These are phyloP conservation scores for Monosporascus sp. DNA, from an alignment of 2,329 filamentous ascomycete genomes.

Conservation along the genomic window DNA sequence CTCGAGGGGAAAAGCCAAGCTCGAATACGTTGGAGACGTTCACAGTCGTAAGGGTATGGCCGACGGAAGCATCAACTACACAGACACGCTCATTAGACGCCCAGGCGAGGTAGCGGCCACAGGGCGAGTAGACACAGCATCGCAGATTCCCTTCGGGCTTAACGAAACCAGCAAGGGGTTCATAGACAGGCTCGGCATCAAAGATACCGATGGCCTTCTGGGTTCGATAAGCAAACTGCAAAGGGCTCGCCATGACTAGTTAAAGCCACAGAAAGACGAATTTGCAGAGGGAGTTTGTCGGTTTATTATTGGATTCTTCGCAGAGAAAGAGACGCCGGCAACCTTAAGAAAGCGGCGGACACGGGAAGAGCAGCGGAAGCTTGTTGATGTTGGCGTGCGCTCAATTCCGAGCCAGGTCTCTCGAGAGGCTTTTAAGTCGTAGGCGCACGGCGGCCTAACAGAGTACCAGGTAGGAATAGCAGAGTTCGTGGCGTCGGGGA, in stretches of 20 bases:
- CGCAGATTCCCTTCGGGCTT: conserved; percentile 91
- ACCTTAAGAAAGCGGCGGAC: not conserved
- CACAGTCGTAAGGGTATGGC: conserved; percentile 68
- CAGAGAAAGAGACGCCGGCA: too few species aligned
- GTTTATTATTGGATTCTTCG: not conserved
- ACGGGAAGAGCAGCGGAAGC: not conserved
- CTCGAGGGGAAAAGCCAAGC: conserved; percentile 85
- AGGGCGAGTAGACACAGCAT: conserved; percentile 92
- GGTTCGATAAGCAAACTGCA: conserved; percentile 96
- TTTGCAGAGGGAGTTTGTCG: conserved; percentile 18
- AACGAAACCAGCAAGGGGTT: conserved; percentile 73
- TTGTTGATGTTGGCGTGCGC: too few species aligned
- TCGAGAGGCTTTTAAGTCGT: too few species aligned
- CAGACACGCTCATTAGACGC: conserved; percentile 81
- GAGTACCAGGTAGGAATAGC: too few species aligned
- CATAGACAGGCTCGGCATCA: conserved; percentile 85
- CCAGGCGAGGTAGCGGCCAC: conserved; percentile 94
- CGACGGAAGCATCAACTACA: conserved; percentile 75
- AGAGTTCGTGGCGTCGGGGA: too few species aligned
- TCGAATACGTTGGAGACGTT: conserved; percentile 84
- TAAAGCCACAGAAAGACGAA: conserved; percentile 64
- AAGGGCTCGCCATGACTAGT: conserved; percentile 88
- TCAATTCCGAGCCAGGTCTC: too few species aligned
- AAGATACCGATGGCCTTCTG: conserved; percentile 93
- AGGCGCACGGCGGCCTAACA: too few species aligned